A percentile compares a stretch with the other conserved stretches of the same genome.
phyloP scores from a whole-genome alignment of 2,329 filamentous ascomycete genomes.

The Hortaea werneckii region DNA sequence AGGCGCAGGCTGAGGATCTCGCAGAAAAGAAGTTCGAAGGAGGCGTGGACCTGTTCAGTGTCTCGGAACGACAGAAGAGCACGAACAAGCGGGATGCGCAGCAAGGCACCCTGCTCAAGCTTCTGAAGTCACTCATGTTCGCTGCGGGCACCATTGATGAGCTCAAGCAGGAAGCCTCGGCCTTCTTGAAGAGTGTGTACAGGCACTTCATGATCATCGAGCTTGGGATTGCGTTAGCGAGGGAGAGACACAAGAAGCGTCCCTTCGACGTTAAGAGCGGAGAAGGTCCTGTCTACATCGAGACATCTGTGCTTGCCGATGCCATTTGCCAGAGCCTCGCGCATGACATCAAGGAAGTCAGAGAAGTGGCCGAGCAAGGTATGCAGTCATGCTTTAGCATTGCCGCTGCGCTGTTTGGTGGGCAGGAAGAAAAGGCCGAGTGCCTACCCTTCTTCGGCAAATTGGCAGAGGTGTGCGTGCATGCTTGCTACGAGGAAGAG shows the following conservation, averaged over 20 bases:
- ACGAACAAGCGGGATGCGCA: conserved; percentile 79
- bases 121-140: conserved; percentile 82
- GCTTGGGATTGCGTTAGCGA: conserved; percentile 72
- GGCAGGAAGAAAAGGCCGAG: conserved; percentile 58
- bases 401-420: conserved; percentile 63
- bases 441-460: conserved; percentile 76
- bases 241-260: conserved; percentile 64
- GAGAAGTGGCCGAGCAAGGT: conserved; percentile 70
- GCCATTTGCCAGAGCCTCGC: conserved; percentile 83
- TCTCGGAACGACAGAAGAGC: conserved; percentile 70
- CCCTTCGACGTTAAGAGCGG: conserved; percentile 77
- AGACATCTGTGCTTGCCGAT: conserved; percentile 77
- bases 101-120: conserved; percentile 69
- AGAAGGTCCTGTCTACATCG: conserved; percentile 77
- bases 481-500: conserved; percentile 93
- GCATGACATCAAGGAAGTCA: conserved; percentile 69
- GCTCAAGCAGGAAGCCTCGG: conserved; percentile 63
- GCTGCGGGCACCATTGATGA: conserved; percentile 67
- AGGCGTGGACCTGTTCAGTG: conserved; percentile 60
- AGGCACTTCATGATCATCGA: conserved; percentile 87
- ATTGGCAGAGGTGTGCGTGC: conserved; percentile 74
- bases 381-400: conserved; percentile 71
- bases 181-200: conserved; percentile 70
- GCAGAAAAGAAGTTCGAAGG: conserved; percentile 60
- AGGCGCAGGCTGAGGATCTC: conserved; percentile 82